Evolutionary conservation across 345 rosid species (phyloP).

Genomic region (Noccaea caerulescens): DNA sequence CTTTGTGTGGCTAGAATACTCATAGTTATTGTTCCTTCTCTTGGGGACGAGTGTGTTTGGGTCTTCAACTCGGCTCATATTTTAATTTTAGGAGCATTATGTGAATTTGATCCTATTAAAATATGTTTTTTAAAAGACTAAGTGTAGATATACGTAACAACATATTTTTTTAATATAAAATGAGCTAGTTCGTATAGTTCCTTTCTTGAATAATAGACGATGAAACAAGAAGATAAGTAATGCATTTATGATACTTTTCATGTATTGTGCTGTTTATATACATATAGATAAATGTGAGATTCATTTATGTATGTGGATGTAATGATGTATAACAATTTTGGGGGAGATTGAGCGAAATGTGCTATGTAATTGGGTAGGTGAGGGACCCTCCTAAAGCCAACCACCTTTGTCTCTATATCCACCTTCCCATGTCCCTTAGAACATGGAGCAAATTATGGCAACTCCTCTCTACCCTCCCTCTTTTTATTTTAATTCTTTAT

Average conservation of each 20-base stretch:
- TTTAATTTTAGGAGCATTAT: neutral
- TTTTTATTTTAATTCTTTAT: neutral
- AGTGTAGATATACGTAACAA: neutral
- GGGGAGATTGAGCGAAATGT: conserved; percentile 14
- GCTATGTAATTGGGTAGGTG: conserved; percentile 36
- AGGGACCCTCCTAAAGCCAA: conserved; percentile 42
- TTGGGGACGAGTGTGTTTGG: conserved; percentile 20
- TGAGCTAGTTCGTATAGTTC: neutral
- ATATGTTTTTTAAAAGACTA: conserved; percentile 1
- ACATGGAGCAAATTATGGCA: conserved; percentile 50
- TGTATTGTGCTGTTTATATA: conserved; percentile 19
- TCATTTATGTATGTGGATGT: conserved; percentile 8
- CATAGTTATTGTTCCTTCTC: conserved; percentile 3
- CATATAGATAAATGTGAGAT: conserved; percentile 14
- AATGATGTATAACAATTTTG: conserved; percentile 20
- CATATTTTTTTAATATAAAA: neutral
- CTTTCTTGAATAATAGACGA: neutral
- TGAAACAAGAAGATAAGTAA: neutral
- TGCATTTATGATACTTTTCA: conserved; percentile 8
- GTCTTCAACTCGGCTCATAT: conserved; percentile 6
- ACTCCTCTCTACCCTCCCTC: conserved; percentile 19
- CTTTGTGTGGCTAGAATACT: conserved; percentile 15
- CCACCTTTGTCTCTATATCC: conserved; percentile 46
- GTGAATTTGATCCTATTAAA: neutral
- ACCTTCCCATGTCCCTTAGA: conserved; percentile 48